Base-by-base conservation (phyloP, 768 basidiomycete genomes). In the Mycena polygramma region DNA sequence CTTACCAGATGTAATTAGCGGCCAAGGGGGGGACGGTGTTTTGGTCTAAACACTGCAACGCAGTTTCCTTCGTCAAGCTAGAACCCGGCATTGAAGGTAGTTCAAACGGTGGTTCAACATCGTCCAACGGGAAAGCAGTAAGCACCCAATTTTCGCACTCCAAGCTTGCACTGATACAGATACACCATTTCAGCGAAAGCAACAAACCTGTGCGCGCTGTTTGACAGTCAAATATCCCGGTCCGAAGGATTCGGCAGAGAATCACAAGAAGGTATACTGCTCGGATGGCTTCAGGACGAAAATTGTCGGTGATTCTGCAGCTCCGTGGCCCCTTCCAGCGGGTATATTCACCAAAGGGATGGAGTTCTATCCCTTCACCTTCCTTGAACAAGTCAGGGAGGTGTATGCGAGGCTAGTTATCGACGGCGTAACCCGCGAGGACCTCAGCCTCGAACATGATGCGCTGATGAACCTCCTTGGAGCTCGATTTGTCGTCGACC, bases 331-430 rank as follows among this genome's bases (percentile, higher is more conserved):
- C 4, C 59, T 6, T 0, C 59, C 59, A 19, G 4, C 45, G 5
- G 59, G 59, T 11, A 60, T 60, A 24, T 60, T 60, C 59, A 60
- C 24, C 13, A 30, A 60, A 2, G 59, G 59, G 26, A 48, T 4
- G 0, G 26, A 48, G 14, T 48, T 60, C 13, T 43, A 60, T 48
- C 45, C 59, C 1, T 19, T 17, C 30, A 7, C 35, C 17, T 49
- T 60, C 17, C 59, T 60, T 20, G 45, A 26, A 1, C 5, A 30
- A 0, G 45, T 60, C 11, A 26, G 59, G 13, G 59, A 60, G 43
- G 14, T 60, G 2, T 48, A 60, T 36, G 26, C n/a, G 7, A 36
- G 2, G 13, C 15, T 60, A 11, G 17, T 60, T 19, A 19, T 48
- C 6, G 26, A 60, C 2, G 9, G 19, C n/a, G 13, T 30, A 39